phyloP scores from a whole-genome alignment of 1,284 basidiomycete species.

The Trametes versicolor region DNA sequence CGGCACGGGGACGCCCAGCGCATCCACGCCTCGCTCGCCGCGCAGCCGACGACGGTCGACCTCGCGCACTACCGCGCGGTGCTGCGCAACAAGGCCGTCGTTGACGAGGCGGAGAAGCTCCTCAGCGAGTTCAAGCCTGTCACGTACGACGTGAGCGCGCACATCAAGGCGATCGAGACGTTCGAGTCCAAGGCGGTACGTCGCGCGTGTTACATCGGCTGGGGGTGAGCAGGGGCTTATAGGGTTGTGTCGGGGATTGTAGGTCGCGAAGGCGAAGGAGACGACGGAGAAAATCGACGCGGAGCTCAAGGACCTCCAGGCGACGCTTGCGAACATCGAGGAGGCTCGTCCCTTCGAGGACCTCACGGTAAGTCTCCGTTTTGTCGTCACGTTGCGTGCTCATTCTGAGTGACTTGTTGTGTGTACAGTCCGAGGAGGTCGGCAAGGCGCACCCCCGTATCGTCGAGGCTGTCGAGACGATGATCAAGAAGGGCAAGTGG shows the following conservation, averaged over 20 bases:
- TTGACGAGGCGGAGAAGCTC: slow-evolving; percentile 94
- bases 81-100: slow-evolving; percentile 93
- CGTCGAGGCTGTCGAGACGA: slow-evolving; percentile 92
- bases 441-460: slow-evolving; percentile 94
- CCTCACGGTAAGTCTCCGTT: slow-evolving; percentile 76
- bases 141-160: slow-evolving; percentile 93
- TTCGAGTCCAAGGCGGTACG: slow-evolving; percentile 97
- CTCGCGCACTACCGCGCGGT: slow-evolving; percentile 91
- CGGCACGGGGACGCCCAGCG: slow-evolving; percentile 92
- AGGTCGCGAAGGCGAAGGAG: slow-evolving; percentile 94
- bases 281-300: slow-evolving; percentile 92
- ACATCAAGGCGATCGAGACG: slow-evolving; percentile 96
- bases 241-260: neutral
- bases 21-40: slow-evolving; percentile 72
- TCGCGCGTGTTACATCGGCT: slow-evolving; percentile 32
- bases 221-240: slow-evolving; percentile 1
- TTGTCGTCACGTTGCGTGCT: slow-evolving; percentile 5
- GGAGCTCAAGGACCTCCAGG: slow-evolving; percentile 93
- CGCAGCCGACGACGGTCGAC: slow-evolving; percentile 86
- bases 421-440: slow-evolving; percentile 85
- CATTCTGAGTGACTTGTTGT: neutral
- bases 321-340: slow-evolving; percentile 97
- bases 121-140: slow-evolving; percentile 94
- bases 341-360: slow-evolving; percentile 98
- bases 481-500: slow-evolving; percentile 99